A percentile compares a stretch with the other conserved stretches of the same genome.
phyloP scores from a whole-genome alignment of 495 filamentous ascomycete species.

The Hypoxylon lienhwacheense region DNA sequence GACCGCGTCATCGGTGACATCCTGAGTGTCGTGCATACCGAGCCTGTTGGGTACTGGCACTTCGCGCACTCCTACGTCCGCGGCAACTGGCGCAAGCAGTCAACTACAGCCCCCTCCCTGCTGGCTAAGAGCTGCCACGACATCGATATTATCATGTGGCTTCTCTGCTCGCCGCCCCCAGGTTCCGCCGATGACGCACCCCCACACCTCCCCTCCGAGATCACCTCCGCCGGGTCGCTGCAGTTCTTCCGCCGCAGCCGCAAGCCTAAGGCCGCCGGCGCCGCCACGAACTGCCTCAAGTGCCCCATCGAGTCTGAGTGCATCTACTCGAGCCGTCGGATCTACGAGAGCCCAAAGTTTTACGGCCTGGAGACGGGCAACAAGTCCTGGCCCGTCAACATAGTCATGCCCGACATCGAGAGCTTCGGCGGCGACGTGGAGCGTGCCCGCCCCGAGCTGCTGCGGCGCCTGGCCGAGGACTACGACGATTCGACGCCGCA shows the following conservation, averaged over 20 bases:
- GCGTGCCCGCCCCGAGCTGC: constrained; percentile 44
- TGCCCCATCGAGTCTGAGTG: constrained; percentile 72
- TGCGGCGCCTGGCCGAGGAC: constrained; percentile 63
- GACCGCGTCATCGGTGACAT: constrained; percentile 82
- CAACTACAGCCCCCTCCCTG: constrained; percentile 70
- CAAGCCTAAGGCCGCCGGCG: constrained; percentile 73
- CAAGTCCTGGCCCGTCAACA: constrained; percentile 77
- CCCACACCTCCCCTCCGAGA: constrained; percentile 71
- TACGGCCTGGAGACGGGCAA: constrained; percentile 57
- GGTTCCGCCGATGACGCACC: constrained; percentile 39
- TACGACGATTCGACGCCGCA: constrained; percentile 58
- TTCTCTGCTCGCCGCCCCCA: constrained; percentile 67
- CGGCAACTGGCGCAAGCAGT: constrained; percentile 89
- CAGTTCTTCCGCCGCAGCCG: constrained; percentile 70
- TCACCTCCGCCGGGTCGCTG: constrained; percentile 72
- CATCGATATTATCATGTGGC: constrained; percentile 88
- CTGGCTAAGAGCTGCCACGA: constrained; percentile 96
- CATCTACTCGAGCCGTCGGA: constrained; percentile 77
- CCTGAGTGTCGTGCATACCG: constrained; percentile 82
- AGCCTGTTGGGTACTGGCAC: constrained; percentile 96
- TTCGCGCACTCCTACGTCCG: constrained; percentile 91
- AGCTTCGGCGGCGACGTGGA: constrained; percentile 56
- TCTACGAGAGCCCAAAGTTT: constrained; percentile 64
- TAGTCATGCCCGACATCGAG: constrained; percentile 90
- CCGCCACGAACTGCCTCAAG: constrained; percentile 83